Percentiles rank a stretch among this genome's conserved stretches.
Evolutionary conservation across 805 yeast genomes (phyloP).

Genomic region (Zygosaccharomyces bailii): DNA sequence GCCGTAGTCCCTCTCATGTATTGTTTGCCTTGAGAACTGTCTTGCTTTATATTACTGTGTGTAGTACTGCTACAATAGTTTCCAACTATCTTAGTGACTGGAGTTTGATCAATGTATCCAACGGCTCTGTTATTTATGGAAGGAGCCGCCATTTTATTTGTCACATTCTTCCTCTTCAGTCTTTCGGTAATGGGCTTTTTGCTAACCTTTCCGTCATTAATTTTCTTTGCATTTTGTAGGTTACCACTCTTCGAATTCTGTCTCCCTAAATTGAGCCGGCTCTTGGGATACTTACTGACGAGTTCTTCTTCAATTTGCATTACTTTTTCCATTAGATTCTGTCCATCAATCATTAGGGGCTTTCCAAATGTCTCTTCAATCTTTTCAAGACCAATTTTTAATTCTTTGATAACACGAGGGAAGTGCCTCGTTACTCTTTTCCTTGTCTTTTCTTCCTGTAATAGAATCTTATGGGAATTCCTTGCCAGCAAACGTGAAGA

Average conservation of each 20-base stretch:
- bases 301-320: conserved; percentile 34
- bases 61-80: neutral
- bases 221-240: conserved; percentile 1
- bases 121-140: neutral
- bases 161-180: neutral
- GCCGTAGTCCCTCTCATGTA: conserved; percentile 16
- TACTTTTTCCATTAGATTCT: conserved; percentile 29
- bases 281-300: conserved; percentile 32
- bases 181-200: neutral
- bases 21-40: conserved; percentile 8
- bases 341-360: conserved; percentile 34
- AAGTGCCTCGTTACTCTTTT: conserved; percentile 61
- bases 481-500: conserved; percentile 73
- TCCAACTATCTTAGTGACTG: conserved; percentile 8
- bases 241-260: neutral
- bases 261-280: conserved; percentile 23
- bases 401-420: conserved; percentile 56
- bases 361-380: conserved; percentile 46
- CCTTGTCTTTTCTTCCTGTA: conserved; percentile 76
- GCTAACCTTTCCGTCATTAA: neutral
- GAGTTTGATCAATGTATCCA: conserved; percentile 13
- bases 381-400: conserved; percentile 45
- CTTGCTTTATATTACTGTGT: neutral
- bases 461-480: conserved; percentile 72
- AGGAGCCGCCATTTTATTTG: neutral